Evolutionary conservation across 2,329 filamentous ascomycete genomes (phyloP), one percentile per base, ranked within the genome.

Genomic region (Fusarium circinatum): DNA sequence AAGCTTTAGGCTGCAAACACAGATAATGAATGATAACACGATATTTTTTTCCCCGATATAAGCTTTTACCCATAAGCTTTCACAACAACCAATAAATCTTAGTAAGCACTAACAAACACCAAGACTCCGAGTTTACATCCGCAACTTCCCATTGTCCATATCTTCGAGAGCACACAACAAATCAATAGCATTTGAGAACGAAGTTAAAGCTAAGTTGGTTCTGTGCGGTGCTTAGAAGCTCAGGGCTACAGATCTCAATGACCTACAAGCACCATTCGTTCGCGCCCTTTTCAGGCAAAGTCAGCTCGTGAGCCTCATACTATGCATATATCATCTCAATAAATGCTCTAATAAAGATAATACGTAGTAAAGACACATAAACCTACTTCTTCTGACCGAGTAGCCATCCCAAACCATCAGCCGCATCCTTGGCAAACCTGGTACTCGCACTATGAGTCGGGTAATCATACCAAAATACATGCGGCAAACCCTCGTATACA

Each of bases 291-390:
- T 4, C 8, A 48, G 20, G 8, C 9, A 8, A 0, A 22, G 3
- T 5, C 6, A 22, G 4, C 9, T 30, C 6, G 20, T 4, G 6
- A 48, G 4, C 6, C 5, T 30, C 20, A 30, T 4, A 48, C 0
- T 8, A n/a, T 30, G 14, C 20, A n/a, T 22, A 8, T 4, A n/a
- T 30, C 6, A 30, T 8, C 0, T 22, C 11, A 10, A 24, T 0
- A 2, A 8, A 10, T 18, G 0, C 0, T 34, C 8, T 0, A 10
- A 24, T 24, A 14, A 4, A 10, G 13, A 0, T 20, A 14, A 4
- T 51, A 24, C 8, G 11, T 32, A n/a, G 0, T 5, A 32, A 12
- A 1, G 6, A 4, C 45, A 15, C 26, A 10, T 0, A 0, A 5
- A 17, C 12, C 28, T 57, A 57, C 3, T 34, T 20, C 2, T 34